These are phyloP conservation scores for Mycena olivaceomarginata DNA, from an alignment of 768 basidiomycete species.

Conservation along the genomic window DNA sequence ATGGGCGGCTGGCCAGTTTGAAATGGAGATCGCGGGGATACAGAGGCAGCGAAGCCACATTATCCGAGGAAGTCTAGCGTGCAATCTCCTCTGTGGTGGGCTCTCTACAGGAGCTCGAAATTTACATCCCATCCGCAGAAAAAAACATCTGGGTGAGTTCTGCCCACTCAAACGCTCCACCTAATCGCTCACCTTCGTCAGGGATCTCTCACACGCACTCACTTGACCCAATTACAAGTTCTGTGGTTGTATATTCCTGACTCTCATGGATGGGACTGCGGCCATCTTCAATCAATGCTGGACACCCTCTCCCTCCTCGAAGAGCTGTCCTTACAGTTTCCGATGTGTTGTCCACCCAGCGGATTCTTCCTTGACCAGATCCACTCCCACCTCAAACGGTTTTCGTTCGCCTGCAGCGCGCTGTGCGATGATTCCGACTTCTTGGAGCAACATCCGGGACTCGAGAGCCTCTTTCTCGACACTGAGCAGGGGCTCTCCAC, in stretches of 20 bases:
- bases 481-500: background rate
- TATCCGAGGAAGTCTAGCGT: background rate
- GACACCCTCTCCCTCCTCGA: constrained; percentile 9
- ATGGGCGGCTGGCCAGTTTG: background rate
- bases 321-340: constrained; percentile 11
- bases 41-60: too few relatives aligned
- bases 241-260: background rate
- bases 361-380: background rate
- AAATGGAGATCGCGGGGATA: background rate
- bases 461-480: background rate
- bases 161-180: background rate
- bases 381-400: constrained; percentile 8
- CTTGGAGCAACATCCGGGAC: background rate
- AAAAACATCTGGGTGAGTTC: background rate
- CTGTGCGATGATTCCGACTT: background rate
- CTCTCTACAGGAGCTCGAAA: background rate
- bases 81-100: background rate
- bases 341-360: background rate
- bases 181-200: background rate
- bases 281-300: background rate
- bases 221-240: background rate
- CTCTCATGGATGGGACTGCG: background rate
- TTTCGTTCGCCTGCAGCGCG: background rate
- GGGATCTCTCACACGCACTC: background rate
- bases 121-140: background rate